A percentile compares a stretch with the other conserved stretches of the same genome.
These are phyloP conservation scores for Coffea eugenioides DNA, from an alignment of 257 asterid genomes.

Conservation along the genomic window DNA sequence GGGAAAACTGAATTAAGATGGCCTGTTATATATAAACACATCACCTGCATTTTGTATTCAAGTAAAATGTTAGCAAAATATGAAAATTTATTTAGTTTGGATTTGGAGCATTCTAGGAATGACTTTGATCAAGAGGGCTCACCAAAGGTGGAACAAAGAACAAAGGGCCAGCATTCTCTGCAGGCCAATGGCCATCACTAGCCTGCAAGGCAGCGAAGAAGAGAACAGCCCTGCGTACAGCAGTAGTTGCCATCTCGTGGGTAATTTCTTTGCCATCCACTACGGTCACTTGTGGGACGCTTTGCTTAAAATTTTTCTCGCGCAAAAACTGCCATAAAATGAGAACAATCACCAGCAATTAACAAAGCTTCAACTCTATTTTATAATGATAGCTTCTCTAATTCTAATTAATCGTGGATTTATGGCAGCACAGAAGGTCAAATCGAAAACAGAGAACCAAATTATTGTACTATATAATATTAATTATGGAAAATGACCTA, in stretches of 20 bases:
- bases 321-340: constrained; percentile 47
- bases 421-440: too few relatives aligned
- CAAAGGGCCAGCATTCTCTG: constrained; percentile 79
- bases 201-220: constrained; percentile 87
- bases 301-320: constrained; percentile 70
- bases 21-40: constrained; percentile 36
- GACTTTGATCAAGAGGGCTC: constrained; percentile 2
- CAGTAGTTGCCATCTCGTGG: constrained; percentile 49
- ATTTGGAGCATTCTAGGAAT: background rate
- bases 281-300: constrained; percentile 59
- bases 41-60: constrained; percentile 23
- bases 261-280: constrained; percentile 66
- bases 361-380: background rate
- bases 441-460: too few relatives aligned
- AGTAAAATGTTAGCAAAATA: background rate
- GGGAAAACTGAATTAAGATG: constrained; percentile 27
- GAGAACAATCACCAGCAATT: too few relatives aligned
- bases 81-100: background rate
- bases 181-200: constrained; percentile 88
- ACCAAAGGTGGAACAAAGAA: constrained; percentile 88
- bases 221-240: constrained; percentile 57
- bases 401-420: too few relatives aligned
- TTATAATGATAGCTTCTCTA: background rate
- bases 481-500: too few relatives aligned
- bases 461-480: too few relatives aligned